Evolutionary conservation across 2,329 filamentous ascomycete genomes (phyloP).

Genomic region (Diaporthe nobilis): DNA sequence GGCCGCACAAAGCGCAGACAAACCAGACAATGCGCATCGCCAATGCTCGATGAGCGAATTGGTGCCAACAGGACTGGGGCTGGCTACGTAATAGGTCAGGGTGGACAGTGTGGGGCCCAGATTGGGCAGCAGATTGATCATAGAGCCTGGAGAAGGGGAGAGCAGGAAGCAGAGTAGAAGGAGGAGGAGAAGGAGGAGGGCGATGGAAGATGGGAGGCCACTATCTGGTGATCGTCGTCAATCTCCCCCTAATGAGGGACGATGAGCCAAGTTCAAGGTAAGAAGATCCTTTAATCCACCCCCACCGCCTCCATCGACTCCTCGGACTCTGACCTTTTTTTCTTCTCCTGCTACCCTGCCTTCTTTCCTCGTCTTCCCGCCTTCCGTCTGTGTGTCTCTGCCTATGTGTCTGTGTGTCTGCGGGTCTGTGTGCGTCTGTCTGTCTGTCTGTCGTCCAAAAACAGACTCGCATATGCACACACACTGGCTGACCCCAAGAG

Average conservation of each 20-base stretch:
- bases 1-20: slow-evolving; percentile 17
- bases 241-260: slow-evolving; percentile 38
- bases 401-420: not conserved
- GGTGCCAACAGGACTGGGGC: slow-evolving; percentile 22
- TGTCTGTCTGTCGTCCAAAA: not conserved
- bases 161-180: not conserved
- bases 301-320: slow-evolving; percentile 26
- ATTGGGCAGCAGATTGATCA: slow-evolving; percentile 8
- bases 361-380: not conserved
- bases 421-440: too few relatives aligned
- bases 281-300: slow-evolving; percentile 35
- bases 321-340: slow-evolving; percentile 17
- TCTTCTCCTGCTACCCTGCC: not conserved
- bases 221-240: slow-evolving; percentile 35
- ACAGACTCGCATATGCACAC: not conserved
- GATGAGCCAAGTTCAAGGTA: slow-evolving; percentile 29
- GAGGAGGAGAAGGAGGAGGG: not conserved
- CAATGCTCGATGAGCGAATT: slow-evolving; percentile 1
- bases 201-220: slow-evolving; percentile 7
- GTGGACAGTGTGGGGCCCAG: slow-evolving; percentile 8
- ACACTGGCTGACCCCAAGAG: slow-evolving; percentile 13
- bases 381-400: not conserved
- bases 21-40: not conserved
- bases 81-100: slow-evolving; percentile 27
- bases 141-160: not conserved